phyloP scores from a whole-genome alignment of 768 basidiomycete species.

The Rhizopogon vulgaris region DNA sequence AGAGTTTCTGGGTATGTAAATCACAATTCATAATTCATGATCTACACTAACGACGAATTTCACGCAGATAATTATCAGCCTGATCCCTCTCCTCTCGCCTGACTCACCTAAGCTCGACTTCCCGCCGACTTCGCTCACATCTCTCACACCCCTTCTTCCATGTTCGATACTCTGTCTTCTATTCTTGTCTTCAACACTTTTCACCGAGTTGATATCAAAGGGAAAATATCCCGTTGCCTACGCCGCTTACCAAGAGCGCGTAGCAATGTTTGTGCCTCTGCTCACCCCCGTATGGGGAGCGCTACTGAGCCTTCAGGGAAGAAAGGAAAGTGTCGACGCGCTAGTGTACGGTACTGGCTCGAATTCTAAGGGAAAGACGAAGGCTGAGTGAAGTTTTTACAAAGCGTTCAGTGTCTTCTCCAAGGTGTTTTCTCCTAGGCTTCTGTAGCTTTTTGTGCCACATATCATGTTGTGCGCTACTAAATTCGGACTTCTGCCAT shows the following conservation, averaged over 20 bases:
- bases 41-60: conserved; percentile 3
- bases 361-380: conserved; percentile 8
- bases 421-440: no score
- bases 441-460: not conserved
- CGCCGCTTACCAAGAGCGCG: conserved; percentile 64
- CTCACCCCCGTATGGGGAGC: conserved; percentile 40
- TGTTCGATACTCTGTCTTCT: conserved; percentile 58
- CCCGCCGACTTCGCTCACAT: conserved; percentile 18
- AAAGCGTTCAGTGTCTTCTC: not conserved
- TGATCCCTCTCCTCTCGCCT: conserved; percentile 56
- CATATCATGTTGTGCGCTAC: no score
- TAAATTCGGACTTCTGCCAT: no score
- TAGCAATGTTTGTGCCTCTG: conserved; percentile 70
- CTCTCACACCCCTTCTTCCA: conserved; percentile 41
- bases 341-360: conserved; percentile 36
- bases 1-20: conserved; percentile 70
- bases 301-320: conserved; percentile 32
- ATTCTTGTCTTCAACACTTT: conserved; percentile 71
- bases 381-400: conserved; percentile 11
- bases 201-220: conserved; percentile 75
- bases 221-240: conserved; percentile 73
- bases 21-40: no score
- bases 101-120: conserved; percentile 19
- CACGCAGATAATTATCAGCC: conserved; percentile 56
- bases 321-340: conserved; percentile 31